Conservation (phyloP, 768 basidiomycete genomes). For the Boletus subcaerulescens region DNA sequence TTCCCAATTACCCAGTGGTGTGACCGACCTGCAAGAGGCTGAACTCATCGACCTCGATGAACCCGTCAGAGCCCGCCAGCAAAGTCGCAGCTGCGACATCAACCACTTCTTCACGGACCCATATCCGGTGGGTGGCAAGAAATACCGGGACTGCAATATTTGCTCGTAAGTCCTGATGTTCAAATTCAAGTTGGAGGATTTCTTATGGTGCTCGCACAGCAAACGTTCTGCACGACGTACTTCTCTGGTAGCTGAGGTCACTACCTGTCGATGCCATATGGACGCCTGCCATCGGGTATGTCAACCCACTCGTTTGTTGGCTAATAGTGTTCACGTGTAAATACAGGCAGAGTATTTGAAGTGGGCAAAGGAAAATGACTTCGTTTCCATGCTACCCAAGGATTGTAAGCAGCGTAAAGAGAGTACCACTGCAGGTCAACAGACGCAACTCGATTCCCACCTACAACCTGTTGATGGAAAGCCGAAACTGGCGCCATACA, state of each 20-base stretch:
- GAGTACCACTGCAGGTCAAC: neutral
- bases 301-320: no score
- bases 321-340: no score
- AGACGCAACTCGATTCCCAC: neutral
- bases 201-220: neutral
- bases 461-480: neutral
- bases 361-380: neutral
- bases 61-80: neutral
- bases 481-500: neutral
- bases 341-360: neutral
- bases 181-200: neutral
- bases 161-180: neutral
- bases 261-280: neutral
- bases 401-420: neutral
- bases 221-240: neutral
- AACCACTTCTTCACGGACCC: neutral
- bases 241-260: neutral
- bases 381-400: neutral
- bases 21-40: neutral
- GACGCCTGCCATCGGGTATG: neutral
- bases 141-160: neutral
- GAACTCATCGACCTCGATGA: neutral
- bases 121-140: neutral
- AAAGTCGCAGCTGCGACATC: neutral
- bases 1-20: no score